Evolutionary conservation across 306 rosid genomes (phyloP), one percentile per base, ranked within the genome.

Genomic region (Aeschynomene evenia): DNA sequence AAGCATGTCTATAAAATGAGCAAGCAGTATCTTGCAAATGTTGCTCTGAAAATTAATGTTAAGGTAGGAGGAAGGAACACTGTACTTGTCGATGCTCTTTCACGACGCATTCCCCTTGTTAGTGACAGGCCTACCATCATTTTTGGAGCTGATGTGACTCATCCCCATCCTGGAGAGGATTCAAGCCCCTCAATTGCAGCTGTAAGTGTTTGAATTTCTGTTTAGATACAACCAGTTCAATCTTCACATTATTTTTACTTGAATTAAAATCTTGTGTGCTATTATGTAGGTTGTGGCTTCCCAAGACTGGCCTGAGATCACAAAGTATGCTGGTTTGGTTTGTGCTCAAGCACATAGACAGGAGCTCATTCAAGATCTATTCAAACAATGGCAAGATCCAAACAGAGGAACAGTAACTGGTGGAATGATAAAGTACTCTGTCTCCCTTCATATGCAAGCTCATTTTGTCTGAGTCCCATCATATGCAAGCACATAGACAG

Each of bases 111-210:
- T 57, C 99, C 99, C 4, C 68, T 91, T 18, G 99, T 95, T 23
- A 89, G 95, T 9, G 99, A 95, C 61, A 80, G 92, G 7, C 99
- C 99, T 5, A 95, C 99, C 2, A 95, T 95, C 31, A 95, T 95
- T 24, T 95, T 95, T 77, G 99, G 99, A 43, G 99, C 99, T 68
- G 99, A 95, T 79, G 99, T 95, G 9, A 95, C 99, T 28, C 99
- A 95, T 80, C 99, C 99, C 28, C 99, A 89, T 63, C 99, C 99
- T 20, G 99, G 99, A 42, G 99, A 95, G 86, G 99, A 95, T 80
- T 87, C 95, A 1, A 95, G 99, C 51, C 96, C 99, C 1, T 95
- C 99, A 0, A 91, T 95, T 18, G 97, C 99, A 9, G 99, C 99
- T 20, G 99, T 95, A 87, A 53, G 96, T 64, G 39, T 3, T 74